phyloP scores from a whole-genome alignment of 1,284 basidiomycete genomes.

The Apiotrichum domesticum region DNA sequence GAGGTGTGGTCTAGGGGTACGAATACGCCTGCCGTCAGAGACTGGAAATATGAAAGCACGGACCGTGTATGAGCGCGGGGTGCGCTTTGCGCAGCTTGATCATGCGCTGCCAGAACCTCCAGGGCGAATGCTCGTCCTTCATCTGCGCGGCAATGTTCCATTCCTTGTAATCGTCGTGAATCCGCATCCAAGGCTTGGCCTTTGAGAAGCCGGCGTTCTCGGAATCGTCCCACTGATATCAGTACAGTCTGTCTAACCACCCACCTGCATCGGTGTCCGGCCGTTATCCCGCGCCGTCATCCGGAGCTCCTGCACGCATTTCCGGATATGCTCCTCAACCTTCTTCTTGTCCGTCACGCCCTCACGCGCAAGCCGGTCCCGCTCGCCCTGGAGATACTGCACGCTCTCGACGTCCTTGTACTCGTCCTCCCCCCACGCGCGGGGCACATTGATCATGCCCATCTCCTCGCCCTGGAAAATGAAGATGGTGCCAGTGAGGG shows the following conservation, averaged over 20 bases:
- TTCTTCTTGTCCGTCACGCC: neutral
- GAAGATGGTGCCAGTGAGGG: constrained; percentile 62
- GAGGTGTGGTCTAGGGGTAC: constrained; percentile 33
- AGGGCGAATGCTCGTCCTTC: constrained; percentile 53
- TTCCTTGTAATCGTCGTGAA: constrained; percentile 59
- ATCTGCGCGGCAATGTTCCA: constrained; percentile 60
- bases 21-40: constrained; percentile 25
- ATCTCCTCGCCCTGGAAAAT: constrained; percentile 71
- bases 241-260: neutral
- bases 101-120: constrained; percentile 57
- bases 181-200: constrained; percentile 64
- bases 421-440: constrained; percentile 62
- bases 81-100: constrained; percentile 55
- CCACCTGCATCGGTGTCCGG: constrained; percentile 40
- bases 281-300: constrained; percentile 64
- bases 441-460: constrained; percentile 62
- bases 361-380: neutral
- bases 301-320: neutral
- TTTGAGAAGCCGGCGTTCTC: constrained; percentile 61
- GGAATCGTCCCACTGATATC: constrained; percentile 55
- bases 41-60: neutral
- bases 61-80: constrained; percentile 37
- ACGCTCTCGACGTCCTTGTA: constrained; percentile 54
- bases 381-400: constrained; percentile 5
- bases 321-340: neutral